phyloP scores from a whole-genome alignment of 805 yeast genomes.

The Starmerella apis region DNA sequence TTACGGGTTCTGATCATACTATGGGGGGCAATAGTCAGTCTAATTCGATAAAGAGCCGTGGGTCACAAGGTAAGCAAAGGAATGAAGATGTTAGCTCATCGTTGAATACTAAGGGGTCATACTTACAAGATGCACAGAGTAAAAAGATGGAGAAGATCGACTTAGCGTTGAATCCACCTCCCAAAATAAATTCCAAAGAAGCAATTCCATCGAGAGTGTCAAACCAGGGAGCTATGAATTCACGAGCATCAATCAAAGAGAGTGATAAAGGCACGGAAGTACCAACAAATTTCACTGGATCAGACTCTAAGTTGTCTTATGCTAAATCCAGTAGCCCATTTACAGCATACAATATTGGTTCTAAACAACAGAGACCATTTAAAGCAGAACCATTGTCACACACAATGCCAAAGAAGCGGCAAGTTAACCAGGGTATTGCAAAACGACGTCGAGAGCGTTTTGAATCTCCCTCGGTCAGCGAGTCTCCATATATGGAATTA shows the following conservation, averaged over 20 bases:
- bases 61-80: neutral
- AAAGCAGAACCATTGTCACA: too few relatives aligned
- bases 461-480: neutral
- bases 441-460: slow-evolving; percentile 2
- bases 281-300: too few relatives aligned
- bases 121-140: neutral
- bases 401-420: neutral
- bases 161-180: neutral
- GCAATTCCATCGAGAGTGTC: too few relatives aligned
- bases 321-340: neutral
- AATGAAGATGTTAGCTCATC: neutral
- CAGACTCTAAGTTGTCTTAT: too few relatives aligned
- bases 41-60: too few relatives aligned
- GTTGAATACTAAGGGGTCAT: neutral
- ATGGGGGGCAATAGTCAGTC: too few relatives aligned
- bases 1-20: too few relatives aligned
- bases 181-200: neutral
- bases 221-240: too few relatives aligned
- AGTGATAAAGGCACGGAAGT: too few relatives aligned
- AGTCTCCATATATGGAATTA: slow-evolving; percentile 15
- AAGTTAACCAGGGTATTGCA: neutral
- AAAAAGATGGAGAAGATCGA: neutral
- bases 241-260: too few relatives aligned
- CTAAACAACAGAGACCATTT: too few relatives aligned
- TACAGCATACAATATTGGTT: too few relatives aligned